A percentile compares a stretch with the other conserved stretches of the same genome.
phyloP scores from a whole-genome alignment of 495 filamentous ascomycete genomes.

The Talaromyces borbonicus region DNA sequence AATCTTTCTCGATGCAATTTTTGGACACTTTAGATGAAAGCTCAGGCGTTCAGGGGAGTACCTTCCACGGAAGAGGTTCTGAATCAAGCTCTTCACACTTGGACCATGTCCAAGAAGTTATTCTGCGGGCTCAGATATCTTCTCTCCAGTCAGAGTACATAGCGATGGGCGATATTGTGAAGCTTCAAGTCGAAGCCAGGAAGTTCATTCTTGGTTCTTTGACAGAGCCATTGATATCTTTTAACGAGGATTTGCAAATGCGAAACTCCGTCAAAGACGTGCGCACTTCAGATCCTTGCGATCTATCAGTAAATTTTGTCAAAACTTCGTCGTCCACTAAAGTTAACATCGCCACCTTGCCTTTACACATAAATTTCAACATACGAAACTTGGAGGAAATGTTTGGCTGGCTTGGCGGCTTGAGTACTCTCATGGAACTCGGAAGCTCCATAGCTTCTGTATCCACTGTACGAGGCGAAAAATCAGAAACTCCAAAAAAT shows the following conservation, averaged over 20 bases:
- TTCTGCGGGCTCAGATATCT: conserved; percentile 22
- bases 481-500: conserved; percentile 21
- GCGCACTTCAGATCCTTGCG: conserved; percentile 45
- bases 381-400: conserved; percentile 76
- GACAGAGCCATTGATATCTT: conserved; percentile 65
- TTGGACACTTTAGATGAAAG: conserved; percentile 50
- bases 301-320: conserved; percentile 52
- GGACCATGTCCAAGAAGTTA: conserved; percentile 24
- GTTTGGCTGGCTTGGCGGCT: conserved; percentile 78
- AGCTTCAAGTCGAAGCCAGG: conserved; percentile 34
- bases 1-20: conserved; percentile 52
- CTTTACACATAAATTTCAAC: conserved; percentile 68
- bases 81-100: conserved; percentile 14
- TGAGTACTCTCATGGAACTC: conserved; percentile 85
- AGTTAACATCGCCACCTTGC: conserved; percentile 70
- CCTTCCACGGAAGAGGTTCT: conserved; percentile 10
- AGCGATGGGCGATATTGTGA: conserved; percentile 12
- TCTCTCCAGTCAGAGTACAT: conserved; percentile 21
- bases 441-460: conserved; percentile 74
- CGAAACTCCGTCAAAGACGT: conserved; percentile 59
- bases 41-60: too few relatives aligned
- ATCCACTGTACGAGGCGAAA: conserved; percentile 40
- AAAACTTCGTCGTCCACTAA: conserved; percentile 43
- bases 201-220: conserved; percentile 67
- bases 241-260: conserved; percentile 56